Evolutionary conservation across 1,139 yeast species (phyloP), one percentile per base, ranked within the genome.

Genomic region (Pichia sp.): DNA sequence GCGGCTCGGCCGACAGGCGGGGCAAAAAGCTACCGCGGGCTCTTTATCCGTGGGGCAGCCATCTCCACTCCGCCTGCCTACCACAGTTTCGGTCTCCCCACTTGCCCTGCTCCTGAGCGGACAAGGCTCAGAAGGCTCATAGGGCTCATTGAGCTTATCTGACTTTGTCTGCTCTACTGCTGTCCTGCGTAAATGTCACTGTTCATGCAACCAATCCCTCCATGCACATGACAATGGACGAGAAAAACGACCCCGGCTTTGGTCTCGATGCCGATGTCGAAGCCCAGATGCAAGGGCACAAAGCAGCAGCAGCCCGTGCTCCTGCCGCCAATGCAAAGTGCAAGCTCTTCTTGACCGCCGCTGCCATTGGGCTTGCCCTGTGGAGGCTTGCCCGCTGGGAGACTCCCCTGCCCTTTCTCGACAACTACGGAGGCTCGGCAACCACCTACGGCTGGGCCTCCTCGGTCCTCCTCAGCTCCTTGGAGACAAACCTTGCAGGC

Each of bases 401-500:
- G 16, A 16, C 6, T 12, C 16, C n/a, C 40, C 16, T 36, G 40
- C 40, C 40, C 14, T 36, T 36, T 16, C 16, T 12, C 16, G 40
- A 14, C 40, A 36, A 36, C n/a, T 14, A 36, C 40, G 40, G n/a
- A 14, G 16, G 16, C 16, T 16, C 17, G 5, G 17, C 27, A 3
- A 41, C 29, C 3, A 30, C 38, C 8, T 51, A 45, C 10, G 10
- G 20, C 8, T 17, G 46, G 6, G 36, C 50, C 6, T 41, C 47
- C 30, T 24, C 46, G 0, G 8, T 54, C 30, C 33, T 60, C 6
- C 29, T 79, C 30, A 61, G 71, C 2, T 70, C 79, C 1, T 68
- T 81, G 49, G 70, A 73, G 41, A 69, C 74, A n/a, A 82, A 82
- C 62, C 66, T 70, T 33, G 85, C 85, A 2, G 71, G 75, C 0